Conservation (phyloP, 2,329 filamentous ascomycete species). For the Fusarium buxicola region DNA sequence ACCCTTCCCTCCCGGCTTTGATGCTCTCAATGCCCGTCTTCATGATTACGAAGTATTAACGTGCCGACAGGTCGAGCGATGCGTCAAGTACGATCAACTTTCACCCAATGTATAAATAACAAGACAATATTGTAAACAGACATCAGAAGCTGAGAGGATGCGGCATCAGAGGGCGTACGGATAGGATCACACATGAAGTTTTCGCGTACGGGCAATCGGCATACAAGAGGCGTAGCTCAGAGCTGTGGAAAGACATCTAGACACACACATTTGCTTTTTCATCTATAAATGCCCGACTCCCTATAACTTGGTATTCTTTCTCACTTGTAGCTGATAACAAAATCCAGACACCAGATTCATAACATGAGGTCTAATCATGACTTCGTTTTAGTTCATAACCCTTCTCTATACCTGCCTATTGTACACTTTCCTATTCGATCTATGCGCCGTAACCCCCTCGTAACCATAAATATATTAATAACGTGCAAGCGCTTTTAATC, state of each 20-base stretch:
- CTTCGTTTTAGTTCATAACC: conserved; percentile 10
- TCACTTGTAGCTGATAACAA: neutral
- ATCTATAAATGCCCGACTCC: conserved; percentile 7
- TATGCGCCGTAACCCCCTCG: conserved; percentile 10
- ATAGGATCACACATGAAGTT: neutral
- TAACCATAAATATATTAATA: conserved; percentile 21
- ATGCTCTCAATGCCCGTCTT: neutral
- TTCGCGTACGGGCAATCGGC: neutral
- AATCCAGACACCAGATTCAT: conserved; percentile 6
- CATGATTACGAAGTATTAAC: conserved; percentile 5
- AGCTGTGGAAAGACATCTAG: conserved; percentile 12
- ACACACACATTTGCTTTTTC: conserved; percentile 6
- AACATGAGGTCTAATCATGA: conserved; percentile 18
- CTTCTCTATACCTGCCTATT: conserved; percentile 24
- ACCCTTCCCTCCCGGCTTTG: neutral
- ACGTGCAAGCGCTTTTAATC: conserved; percentile 26
- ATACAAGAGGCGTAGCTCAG: conserved; percentile 4
- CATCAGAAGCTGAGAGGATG: neutral
- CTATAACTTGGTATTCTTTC: neutral
- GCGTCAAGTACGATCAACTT: conserved; percentile 90
- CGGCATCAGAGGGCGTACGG: conserved; percentile 32
- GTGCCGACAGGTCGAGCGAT: conserved; percentile 76
- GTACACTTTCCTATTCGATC: conserved; percentile 25
- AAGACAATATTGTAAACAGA: conserved; percentile 18
- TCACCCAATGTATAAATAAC: conserved; percentile 82